These are phyloP conservation scores for Myxozyma nipponensis DNA, from an alignment of 805 yeast genomes.

Conservation along the genomic window DNA sequence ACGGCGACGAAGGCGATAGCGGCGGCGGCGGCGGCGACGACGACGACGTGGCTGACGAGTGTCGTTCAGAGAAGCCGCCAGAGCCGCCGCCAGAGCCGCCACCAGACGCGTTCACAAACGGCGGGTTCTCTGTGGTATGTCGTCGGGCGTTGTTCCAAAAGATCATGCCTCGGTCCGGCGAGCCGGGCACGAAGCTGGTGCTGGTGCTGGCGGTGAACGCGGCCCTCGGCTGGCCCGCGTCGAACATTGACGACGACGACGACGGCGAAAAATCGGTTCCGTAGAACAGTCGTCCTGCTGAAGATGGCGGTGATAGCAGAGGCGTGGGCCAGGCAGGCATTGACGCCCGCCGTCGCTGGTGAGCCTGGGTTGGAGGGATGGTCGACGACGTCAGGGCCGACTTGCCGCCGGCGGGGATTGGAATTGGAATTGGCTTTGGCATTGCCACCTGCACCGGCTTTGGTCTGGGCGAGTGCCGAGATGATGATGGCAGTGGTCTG, in stretches of 20 bases:
- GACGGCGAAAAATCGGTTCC: not conserved
- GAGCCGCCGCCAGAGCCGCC: not conserved
- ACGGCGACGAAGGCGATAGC: conserved; percentile 2
- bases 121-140: not conserved
- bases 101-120: not conserved
- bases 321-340: conserved; percentile 9
- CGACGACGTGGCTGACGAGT: not conserved
- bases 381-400: conserved; percentile 12
- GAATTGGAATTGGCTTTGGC: conserved; percentile 16
- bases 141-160: not conserved
- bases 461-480: too few relatives aligned
- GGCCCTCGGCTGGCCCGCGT: not conserved
- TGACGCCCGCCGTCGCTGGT: conserved; percentile 8
- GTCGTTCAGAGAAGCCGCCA: not conserved
- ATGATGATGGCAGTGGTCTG: too few relatives aligned
- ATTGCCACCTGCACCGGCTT: too few relatives aligned
- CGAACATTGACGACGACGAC: not conserved
- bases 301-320: not conserved
- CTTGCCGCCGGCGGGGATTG: conserved; percentile 16
- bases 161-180: not conserved
- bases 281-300: not conserved
- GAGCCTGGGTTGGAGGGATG: conserved; percentile 24
- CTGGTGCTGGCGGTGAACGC: not conserved
- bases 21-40: not conserved
- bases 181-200: conserved; percentile 1